Percentiles rank a stretch among this genome's conserved stretches.
Conservation (phyloP, 179 eudicot species). For the Patellifolia procumbens region DNA sequence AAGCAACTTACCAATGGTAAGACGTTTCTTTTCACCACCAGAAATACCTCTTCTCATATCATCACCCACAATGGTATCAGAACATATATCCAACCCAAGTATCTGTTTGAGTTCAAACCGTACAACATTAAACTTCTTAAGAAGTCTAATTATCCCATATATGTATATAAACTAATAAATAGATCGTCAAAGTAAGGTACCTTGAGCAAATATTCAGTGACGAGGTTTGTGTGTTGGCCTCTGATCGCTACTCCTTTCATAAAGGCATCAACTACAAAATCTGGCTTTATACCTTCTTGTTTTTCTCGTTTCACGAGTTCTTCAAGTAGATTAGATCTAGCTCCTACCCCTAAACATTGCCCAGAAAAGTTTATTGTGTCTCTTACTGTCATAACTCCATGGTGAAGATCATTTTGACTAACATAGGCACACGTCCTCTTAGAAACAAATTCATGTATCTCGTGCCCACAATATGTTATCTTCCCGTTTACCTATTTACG, state of each 20-base stretch:
- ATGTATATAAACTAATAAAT: too few species aligned
- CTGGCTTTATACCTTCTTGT: slow-evolving; percentile 37
- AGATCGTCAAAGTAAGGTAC: too few species aligned
- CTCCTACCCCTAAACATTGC: slow-evolving; percentile 13
- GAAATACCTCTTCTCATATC: too few species aligned
- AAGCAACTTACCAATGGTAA: too few species aligned
- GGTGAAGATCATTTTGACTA: slow-evolving; percentile 20
- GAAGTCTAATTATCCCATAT: too few species aligned
- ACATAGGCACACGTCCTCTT: too few species aligned
- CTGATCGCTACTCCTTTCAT: slow-evolving; percentile 44
- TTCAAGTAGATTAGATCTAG: slow-evolving; percentile 42
- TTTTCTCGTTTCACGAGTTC: slow-evolving; percentile 62
- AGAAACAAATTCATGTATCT: too few species aligned
- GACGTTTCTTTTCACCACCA: too few species aligned
- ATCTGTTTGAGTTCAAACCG: slow-evolving; percentile 48
- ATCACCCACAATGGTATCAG: slow-evolving; percentile 72
- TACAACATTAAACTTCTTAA: too few species aligned
- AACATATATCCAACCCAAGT: slow-evolving; percentile 79
- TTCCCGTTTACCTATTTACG: too few species aligned
- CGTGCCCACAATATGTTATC: too few species aligned
- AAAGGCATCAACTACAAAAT: slow-evolving; percentile 7
- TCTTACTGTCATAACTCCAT: slow-evolving; percentile 17
- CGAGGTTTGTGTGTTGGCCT: slow-evolving; percentile 57
- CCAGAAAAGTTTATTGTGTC: slow-evolving; percentile 13
- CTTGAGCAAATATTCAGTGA: slow-evolving; percentile 62